These are phyloP conservation scores for Paecilomyces formosus DNA, from an alignment of 2,329 filamentous ascomycete genomes.

Conservation along the genomic window DNA sequence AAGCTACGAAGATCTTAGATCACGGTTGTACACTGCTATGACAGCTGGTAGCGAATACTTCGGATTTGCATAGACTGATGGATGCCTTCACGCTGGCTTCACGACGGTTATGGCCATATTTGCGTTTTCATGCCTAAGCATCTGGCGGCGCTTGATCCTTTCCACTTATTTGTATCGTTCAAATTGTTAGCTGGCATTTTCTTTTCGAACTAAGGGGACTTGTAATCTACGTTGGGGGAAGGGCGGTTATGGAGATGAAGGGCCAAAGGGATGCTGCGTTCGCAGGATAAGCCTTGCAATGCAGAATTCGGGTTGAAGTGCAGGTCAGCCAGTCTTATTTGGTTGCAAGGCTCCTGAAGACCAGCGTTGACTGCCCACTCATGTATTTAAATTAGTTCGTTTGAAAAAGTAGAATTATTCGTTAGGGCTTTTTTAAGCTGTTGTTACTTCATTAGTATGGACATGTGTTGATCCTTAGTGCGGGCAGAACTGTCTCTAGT, in stretches of 20 bases:
- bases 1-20: slow-evolving; percentile 81
- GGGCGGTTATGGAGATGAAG: slow-evolving; percentile 1
- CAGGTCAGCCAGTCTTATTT: slow-evolving; percentile 26
- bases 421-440: not conserved
- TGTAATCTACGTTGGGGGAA: not conserved
- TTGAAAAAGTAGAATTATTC: not conserved
- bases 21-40: slow-evolving; percentile 88
- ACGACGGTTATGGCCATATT: slow-evolving; percentile 9
- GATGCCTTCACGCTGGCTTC: slow-evolving; percentile 3
- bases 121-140: slow-evolving; percentile 22
- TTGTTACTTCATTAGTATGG: not conserved
- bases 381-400: slow-evolving; percentile 7
- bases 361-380: slow-evolving; percentile 1
- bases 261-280: slow-evolving; percentile 9
- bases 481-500: not conserved
- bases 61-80: slow-evolving; percentile 69
- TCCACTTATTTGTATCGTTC: slow-evolving; percentile 14
- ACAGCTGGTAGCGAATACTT: slow-evolving; percentile 97
- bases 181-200: slow-evolving; percentile 2
- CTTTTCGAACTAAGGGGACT: not conserved
- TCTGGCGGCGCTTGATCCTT: slow-evolving; percentile 26
- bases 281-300: slow-evolving; percentile 7
- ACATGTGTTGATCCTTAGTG: not conserved
- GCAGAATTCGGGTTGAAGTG: slow-evolving; percentile 27
- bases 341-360: slow-evolving; percentile 1